Conservation (phyloP, 495 filamentous ascomycete species). For the Polyplosphaeria fusca region DNA sequence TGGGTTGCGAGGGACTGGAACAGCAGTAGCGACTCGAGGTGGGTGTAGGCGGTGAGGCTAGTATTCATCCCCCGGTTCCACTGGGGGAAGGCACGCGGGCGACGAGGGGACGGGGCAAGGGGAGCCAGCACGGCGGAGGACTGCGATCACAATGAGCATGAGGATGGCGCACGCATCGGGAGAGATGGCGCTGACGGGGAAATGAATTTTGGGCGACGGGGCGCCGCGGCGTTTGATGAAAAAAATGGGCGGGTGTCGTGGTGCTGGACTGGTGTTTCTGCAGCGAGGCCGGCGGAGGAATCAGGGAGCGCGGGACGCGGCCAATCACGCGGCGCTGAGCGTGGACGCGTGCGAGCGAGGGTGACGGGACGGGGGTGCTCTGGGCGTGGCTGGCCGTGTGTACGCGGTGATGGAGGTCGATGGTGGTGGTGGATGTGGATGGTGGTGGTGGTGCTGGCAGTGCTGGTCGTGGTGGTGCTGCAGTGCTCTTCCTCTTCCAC, state of each 20-base stretch:
- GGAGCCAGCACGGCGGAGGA: conserved; percentile 31
- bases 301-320: not conserved
- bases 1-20: conserved; percentile 76
- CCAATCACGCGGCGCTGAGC: conserved; percentile 6
- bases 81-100: conserved; percentile 26
- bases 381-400: too few relatives aligned
- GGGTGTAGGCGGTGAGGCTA: conserved; percentile 64
- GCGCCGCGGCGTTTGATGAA: conserved; percentile 19
- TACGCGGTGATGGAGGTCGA: too few relatives aligned
- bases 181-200: conserved; percentile 15
- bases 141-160: conserved; percentile 11
- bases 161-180: conserved; percentile 8
- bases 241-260: conserved; percentile 3
- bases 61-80: conserved; percentile 34
- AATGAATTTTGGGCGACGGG: conserved; percentile 14
- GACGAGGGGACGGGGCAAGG: conserved; percentile 19
- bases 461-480: too few relatives aligned
- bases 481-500: not conserved
- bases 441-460: too few relatives aligned
- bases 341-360: too few relatives aligned
- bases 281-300: conserved; percentile 6
- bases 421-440: too few relatives aligned
- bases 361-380: too few relatives aligned
- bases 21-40: conserved; percentile 83
- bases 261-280: conserved; percentile 5